Base-by-base conservation (phyloP, 495 filamentous ascomycete genomes). In the Daldinia grandis region DNA sequence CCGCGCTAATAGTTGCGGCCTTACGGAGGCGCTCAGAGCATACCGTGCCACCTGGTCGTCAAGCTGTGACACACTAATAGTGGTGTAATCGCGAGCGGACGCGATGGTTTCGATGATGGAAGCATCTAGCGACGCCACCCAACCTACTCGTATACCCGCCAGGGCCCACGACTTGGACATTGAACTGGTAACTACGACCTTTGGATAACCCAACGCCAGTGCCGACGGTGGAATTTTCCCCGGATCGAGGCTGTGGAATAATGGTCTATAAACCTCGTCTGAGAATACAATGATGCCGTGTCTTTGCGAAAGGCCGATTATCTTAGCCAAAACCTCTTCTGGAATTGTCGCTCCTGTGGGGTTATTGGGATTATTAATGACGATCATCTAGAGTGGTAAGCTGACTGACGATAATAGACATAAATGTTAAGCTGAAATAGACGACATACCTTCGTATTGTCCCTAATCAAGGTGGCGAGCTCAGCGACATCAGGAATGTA, bases 161-260 rank as follows among this genome's bases (percentile, higher is more conserved):
- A 97, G 79, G 33, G 93, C 89, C 80, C 92, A 97, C 5, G 93
- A 90, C 78, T 97, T 97, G 15, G 92, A 94, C 78, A 95, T 86
- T 2, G 92, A 95, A 27, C 93, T 91, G 0, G 93, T 96, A 27
- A 86, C 87, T 24, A 97, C 84, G 4, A 86, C 85, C 31, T 90
- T 88, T 9, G 85, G 76, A 77, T 95, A 96, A 4, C 88, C 88
- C 9, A 96, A 78, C 0, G 90, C 89, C 2, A 93, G 78, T n/a
- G 90, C 78, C 0, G 91, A 93, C 0, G 87, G 88, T 4, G 92
- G 92, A 63, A 89, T 88, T 6, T 86, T 81, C 0, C 79, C 24
- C 61, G 87, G 83, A 38, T 83, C 74, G 12, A 83, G 72, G 54
- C 79, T 76, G 81, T 97, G 93, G 84, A 94, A 97, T n/a, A 97